Base-by-base conservation (phyloP, 331 rosid genomes). In the Pyracantha coccinea region DNA sequence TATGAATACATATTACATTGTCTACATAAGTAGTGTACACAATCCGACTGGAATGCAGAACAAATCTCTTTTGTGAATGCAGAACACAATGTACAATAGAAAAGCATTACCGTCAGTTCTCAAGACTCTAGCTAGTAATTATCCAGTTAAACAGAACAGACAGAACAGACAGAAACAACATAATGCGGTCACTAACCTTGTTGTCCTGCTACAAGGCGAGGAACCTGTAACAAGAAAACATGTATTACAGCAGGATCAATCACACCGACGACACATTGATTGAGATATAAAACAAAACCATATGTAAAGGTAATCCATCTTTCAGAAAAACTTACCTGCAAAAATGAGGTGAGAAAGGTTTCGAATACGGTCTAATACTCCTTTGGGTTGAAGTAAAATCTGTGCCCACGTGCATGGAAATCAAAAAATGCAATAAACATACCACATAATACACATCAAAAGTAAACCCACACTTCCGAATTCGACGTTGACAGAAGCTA, bases 131-230 rank as follows among this genome's bases (percentile, higher is more conserved):
- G 14, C 11, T 8, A 0, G 60, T 54, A 54, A 54, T 54, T 58
- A 58, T 21, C 31, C 3, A 58, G 31, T 16, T 8, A 52, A 28
- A 52, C n/a, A 25, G 23, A 69, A 16, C 1, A 28, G 32, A 52
- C n/a, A 25, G 23, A 69, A 16, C 1, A 28, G 32, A 52, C 25
- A 69, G 32, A 31, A 53, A 14, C 31, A 32, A 55, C 10, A 76
- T 53, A 38, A 27, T 52, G 20, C 44, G 4, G 45, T 17, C 69
- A 85, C 90, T 76, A 76, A 92, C 97, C 93, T 88, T 52, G 41
- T 62, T 19, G 83, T 79, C 68, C 78, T 69, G 44, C 78, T 68
- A 72, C 86, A 82, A 72, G 68, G 68, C 66, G 73, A 68, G 79
- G 86, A 44, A 71, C 91, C 96, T 88, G 85, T 52, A 81, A 45